phyloP scores from a whole-genome alignment of 1,284 basidiomycete genomes.

The Pseudomicrostroma phylloplanum region DNA sequence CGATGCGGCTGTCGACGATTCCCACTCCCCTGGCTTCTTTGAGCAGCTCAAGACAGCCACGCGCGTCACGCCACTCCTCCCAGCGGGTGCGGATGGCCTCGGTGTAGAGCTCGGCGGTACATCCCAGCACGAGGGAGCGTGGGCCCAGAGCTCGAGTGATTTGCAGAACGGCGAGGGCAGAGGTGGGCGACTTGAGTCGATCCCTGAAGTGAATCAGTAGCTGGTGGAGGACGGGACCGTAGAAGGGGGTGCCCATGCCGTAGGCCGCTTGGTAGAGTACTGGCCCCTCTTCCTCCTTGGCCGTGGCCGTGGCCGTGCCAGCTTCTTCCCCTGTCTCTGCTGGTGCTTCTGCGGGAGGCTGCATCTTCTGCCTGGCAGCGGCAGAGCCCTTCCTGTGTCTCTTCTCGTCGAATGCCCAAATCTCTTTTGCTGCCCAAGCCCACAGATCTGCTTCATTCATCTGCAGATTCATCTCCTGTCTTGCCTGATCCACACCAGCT shows the following conservation, averaged over 20 bases:
- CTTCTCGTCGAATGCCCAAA: constrained; percentile 7
- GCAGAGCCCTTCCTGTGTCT: neutral
- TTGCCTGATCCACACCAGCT: constrained; percentile 28
- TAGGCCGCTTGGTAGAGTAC: constrained; percentile 14
- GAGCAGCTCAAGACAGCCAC: constrained; percentile 17
- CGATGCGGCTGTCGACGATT: neutral
- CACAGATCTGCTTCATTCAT: constrained; percentile 24
- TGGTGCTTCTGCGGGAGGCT: neutral
- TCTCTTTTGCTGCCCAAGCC: constrained; percentile 23
- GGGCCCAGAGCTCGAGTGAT: constrained; percentile 27
- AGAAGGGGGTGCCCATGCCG: constrained; percentile 35
- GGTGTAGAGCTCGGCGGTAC: constrained; percentile 36
- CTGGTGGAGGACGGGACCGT: constrained; percentile 37
- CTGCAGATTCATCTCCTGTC: constrained; percentile 23
- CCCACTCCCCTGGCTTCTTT: constrained; percentile 26
- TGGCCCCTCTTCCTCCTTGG: neutral
- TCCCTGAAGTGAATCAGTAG: constrained; percentile 37
- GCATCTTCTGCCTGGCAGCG: neutral
- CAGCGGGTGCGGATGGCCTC: constrained; percentile 40
- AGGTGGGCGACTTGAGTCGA: constrained; percentile 28
- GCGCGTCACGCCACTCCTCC: constrained; percentile 31
- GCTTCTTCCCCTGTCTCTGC: neutral
- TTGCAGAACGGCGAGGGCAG: constrained; percentile 26
- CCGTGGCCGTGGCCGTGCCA: neutral
- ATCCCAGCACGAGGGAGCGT: constrained; percentile 38